Percentiles rank a stretch among this genome's conserved stretches.
These are phyloP conservation scores for Penicillium sclerotigenum DNA, from an alignment of 2,329 filamentous ascomycete species.

Conservation along the genomic window DNA sequence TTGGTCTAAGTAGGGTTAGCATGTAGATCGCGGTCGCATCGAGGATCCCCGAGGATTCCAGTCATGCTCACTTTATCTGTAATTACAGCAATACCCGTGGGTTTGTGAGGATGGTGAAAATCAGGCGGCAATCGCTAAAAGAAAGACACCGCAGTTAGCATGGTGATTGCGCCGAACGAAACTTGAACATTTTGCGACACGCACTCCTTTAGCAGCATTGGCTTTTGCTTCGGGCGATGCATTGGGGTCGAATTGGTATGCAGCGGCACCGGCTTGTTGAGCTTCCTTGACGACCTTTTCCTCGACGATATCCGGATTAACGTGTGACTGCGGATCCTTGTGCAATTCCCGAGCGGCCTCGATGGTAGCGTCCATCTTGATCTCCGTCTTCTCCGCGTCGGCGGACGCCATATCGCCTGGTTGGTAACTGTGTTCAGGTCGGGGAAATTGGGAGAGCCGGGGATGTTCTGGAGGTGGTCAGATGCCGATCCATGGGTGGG, in stretches of 20 bases:
- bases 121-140: slow-evolving; percentile 60
- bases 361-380: slow-evolving; percentile 76
- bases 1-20: slow-evolving; percentile 53
- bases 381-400: slow-evolving; percentile 53
- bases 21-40: neutral
- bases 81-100: slow-evolving; percentile 53
- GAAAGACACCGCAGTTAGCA: slow-evolving; percentile 10
- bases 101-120: slow-evolving; percentile 54
- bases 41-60: neutral
- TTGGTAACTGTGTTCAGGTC: neutral
- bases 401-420: slow-evolving; percentile 32
- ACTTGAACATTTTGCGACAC: slow-evolving; percentile 34
- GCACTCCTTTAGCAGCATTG: slow-evolving; percentile 71
- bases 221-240: slow-evolving; percentile 80
- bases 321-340: slow-evolving; percentile 61
- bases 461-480: neutral
- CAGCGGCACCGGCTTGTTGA: slow-evolving; percentile 71
- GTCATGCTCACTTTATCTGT: slow-evolving; percentile 63
- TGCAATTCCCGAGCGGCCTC: slow-evolving; percentile 61
- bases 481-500: neutral
- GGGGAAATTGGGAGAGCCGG: neutral
- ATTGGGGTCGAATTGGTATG: slow-evolving; percentile 83
- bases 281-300: slow-evolving; percentile 72
- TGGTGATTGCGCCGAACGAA: neutral
- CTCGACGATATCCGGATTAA: slow-evolving; percentile 69